Evolutionary conservation across 2,329 filamentous ascomycete species (phyloP), one percentile per base, ranked within the genome.

Genomic region (Simplicillium sp.): DNA sequence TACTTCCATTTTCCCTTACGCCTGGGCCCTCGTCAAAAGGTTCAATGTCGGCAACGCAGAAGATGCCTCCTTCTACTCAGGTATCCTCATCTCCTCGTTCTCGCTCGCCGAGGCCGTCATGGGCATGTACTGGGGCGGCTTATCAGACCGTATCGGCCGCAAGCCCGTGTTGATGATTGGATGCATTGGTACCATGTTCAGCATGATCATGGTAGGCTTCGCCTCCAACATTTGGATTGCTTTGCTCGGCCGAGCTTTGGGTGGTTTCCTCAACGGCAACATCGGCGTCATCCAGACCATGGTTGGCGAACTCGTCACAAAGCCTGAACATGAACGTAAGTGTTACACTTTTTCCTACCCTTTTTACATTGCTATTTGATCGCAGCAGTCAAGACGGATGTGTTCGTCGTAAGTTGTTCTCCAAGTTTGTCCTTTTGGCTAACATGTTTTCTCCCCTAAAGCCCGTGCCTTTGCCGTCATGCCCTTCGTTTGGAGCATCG

Each of bases 401-500:
- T 25, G 6, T 25, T 25, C 20, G 20, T 33, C 13, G 31, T 15
- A 33, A 33, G 31, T 33, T 33, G 12, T 33, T 18, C 14, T 20
- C 16, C 17, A 3, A 25, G 15, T 15, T 15, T 35, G 2, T 8
- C 13, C 32, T 31, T 35, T 20, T 39, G 43, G 11, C 11, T n/a
- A 33, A 34, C 15, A 18, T n/a, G 11, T 40, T 28, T 38, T 46
- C 53, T 54, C 38, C 52, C 37, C 29, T 4, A 46, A 51, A 87
- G 84, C 87, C 44, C 79, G 83, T 46, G 89, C 89, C 20, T 95
- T 89, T 59, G 80, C 87, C 3, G 77, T 95, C 35, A 94, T 96
- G 87, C 89, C 89, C 1, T 95, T 95, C 55, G 84, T 95, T 7
- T 96, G 89, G 88, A 83, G 77, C 36, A 81, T 95, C 39, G 89